phyloP scores from a whole-genome alignment of 306 rosid species.

The Luffa aegyptiaca region DNA sequence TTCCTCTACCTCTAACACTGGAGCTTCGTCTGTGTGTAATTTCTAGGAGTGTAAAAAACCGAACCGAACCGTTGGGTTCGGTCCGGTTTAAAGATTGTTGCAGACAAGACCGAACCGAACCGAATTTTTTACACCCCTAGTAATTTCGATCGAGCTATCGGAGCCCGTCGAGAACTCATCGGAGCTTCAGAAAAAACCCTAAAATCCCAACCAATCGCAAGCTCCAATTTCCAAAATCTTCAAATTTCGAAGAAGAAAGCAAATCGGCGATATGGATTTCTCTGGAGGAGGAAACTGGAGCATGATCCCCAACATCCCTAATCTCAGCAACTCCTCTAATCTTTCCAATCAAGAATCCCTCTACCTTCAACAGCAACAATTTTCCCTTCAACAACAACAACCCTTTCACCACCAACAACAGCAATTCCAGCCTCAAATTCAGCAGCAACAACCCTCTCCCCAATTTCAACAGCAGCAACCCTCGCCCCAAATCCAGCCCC shows the following conservation, averaged over 20 bases:
- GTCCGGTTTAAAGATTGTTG: too few relatives aligned
- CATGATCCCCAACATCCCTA: conserved; percentile 51
- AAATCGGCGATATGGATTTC: conserved; percentile 37
- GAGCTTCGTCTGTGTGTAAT: too few relatives aligned
- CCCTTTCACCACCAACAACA: conserved; percentile 12
- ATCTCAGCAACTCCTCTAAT: conserved; percentile 45
- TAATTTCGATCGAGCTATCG: neutral
- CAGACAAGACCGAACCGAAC: too few relatives aligned
- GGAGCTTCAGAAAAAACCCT: neutral
- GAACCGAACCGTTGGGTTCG: too few relatives aligned
- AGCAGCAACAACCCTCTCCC: conserved; percentile 21
- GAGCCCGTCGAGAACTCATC: neutral
- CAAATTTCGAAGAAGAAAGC: neutral
- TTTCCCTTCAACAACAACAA: conserved; percentile 29
- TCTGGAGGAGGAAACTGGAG: conserved; percentile 69
- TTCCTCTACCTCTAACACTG: too few relatives aligned
- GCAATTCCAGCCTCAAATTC: conserved; percentile 18
- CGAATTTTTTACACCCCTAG: too few relatives aligned
- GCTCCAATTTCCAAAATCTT: neutral
- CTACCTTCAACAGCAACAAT: conserved; percentile 47
- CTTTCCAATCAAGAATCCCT: conserved; percentile 62
- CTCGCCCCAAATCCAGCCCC: conserved; percentile 15
- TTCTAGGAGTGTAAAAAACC: too few relatives aligned
- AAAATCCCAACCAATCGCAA: neutral
- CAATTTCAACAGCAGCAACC: conserved; percentile 28